Conservation (phyloP, 2,329 filamentous ascomycete species). For the Penicillium nordicum region DNA sequence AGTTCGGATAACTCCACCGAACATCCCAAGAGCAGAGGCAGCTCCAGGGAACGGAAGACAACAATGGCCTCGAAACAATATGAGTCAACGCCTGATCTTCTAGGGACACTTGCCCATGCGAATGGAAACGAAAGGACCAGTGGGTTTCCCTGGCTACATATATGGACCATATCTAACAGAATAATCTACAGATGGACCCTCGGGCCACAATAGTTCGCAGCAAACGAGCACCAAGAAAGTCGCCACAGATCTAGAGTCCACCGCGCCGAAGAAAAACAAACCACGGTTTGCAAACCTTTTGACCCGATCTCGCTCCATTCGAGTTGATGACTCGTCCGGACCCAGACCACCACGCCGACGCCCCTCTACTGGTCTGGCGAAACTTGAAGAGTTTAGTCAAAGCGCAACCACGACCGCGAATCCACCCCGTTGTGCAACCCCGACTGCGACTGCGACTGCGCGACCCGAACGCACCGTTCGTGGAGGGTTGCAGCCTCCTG, state of each 20-base stretch:
- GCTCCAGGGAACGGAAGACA: conserved; percentile 43
- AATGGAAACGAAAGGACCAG: conserved; percentile 27
- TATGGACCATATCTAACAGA: conserved; percentile 4
- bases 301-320: conserved; percentile 45
- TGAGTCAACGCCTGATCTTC: conserved; percentile 44
- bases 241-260: conserved; percentile 27
- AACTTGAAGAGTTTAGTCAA: conserved; percentile 35
- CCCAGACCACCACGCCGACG: conserved; percentile 33
- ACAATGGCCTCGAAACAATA: conserved; percentile 36
- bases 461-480: conserved; percentile 65
- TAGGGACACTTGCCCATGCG: conserved; percentile 29
- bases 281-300: conserved; percentile 46
- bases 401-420: conserved; percentile 40
- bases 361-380: conserved; percentile 40
- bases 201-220: conserved; percentile 24
- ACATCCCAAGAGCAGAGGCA: conserved; percentile 42
- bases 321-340: conserved; percentile 40
- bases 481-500: conserved; percentile 61
- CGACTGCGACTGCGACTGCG: conserved; percentile 57
- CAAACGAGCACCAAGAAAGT: conserved; percentile 25
- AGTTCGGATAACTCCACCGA: conserved; percentile 36
- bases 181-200: conserved; percentile 16
- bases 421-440: conserved; percentile 61
- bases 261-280: conserved; percentile 41
- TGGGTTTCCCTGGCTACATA: conserved; percentile 14